Base-by-base conservation (phyloP, 176 grass and related monocot genomes). In the Olyra latifolia region DNA sequence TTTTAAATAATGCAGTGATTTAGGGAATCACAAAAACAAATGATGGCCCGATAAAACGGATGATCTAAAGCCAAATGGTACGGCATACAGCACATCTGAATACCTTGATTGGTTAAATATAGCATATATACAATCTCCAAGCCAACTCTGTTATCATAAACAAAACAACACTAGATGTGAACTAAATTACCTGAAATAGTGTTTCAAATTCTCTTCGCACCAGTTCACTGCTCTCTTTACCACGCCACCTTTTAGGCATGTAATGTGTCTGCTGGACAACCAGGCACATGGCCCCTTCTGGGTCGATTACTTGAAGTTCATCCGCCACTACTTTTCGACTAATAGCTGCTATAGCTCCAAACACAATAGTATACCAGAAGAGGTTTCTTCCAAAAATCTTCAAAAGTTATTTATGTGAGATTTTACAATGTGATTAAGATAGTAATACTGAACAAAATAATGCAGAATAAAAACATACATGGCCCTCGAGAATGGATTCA, bases 301-400 rank as follows among this genome's bases (percentile, higher is more conserved):
- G 88, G 84, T 99, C 93, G 76, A 91, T 90, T 55, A 96, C 97
- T 86, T 99, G 97, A 80, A 95, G 92, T 77, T 99, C 97, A 86
- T 99, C 93, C 24, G 88, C 72, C 60, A 99, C 88, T 75, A 88
- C 90, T 71, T 92, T 92, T 57, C 93, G 88, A 87, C 97, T 99
- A 75, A 99, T 80, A 69, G 97, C 91, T 52, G 97, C 94, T 90
- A 96, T 94, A 58, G 97, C 84, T 72, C 97, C 97, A 84, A 99
- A 99, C 60, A 99, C 88, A 82, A 94, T 94, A 69, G 97, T 89
- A 61, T 99, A 96, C 97, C 97, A 99, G 78, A 99, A 91, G 42
- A 99, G 90, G 62, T 99, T 99, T 76, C 96, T 82, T 82, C 96
- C 96, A 30, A 95, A 93, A 46, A 99, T 83, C 96, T 99, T 29